Percentiles rank a stretch among this genome's conserved stretches.
These are phyloP conservation scores for Euptelea pleiosperma DNA, from an alignment of 164 flowering plant species.

Conservation along the genomic window DNA sequence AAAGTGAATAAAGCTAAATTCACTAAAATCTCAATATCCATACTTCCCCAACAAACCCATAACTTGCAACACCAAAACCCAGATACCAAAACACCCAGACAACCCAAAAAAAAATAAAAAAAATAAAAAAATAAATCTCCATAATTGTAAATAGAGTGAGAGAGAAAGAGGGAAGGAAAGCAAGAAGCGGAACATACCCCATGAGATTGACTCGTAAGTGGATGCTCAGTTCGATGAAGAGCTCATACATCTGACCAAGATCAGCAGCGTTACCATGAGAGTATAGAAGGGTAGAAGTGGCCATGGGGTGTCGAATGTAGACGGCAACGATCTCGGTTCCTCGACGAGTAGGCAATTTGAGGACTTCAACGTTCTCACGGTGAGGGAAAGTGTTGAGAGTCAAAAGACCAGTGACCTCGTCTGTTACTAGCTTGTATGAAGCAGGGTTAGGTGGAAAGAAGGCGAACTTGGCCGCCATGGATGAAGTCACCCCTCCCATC, in stretches of 20 bases:
- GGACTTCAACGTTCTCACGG: conserved; percentile 80
- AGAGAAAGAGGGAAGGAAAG: background rate
- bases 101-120: background rate
- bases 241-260: conserved; percentile 95
- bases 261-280: conserved; percentile 97
- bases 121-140: too few species aligned
- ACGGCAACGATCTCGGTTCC: conserved; percentile 78
- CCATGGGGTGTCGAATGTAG: conserved; percentile 75
- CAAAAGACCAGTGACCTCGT: conserved; percentile 54
- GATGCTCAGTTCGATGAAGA: conserved; percentile 76
- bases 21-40: background rate
- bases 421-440: conserved; percentile 62
- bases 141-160: background rate
- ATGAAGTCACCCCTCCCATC: conserved; percentile 94
- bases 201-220: conserved; percentile 80
- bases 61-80: background rate
- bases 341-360: conserved; percentile 54
- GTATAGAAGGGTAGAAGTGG: conserved; percentile 73
- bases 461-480: conserved; percentile 92
- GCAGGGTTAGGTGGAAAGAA: conserved; percentile 84
- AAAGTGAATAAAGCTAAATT: conserved; percentile 4
- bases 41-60: conserved; percentile 1
- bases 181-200: conserved; percentile 45
- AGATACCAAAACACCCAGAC: background rate
- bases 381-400: conserved; percentile 65